Base-by-base conservation (phyloP, 1,139 yeast genomes). In the Suhomyces taliae region DNA sequence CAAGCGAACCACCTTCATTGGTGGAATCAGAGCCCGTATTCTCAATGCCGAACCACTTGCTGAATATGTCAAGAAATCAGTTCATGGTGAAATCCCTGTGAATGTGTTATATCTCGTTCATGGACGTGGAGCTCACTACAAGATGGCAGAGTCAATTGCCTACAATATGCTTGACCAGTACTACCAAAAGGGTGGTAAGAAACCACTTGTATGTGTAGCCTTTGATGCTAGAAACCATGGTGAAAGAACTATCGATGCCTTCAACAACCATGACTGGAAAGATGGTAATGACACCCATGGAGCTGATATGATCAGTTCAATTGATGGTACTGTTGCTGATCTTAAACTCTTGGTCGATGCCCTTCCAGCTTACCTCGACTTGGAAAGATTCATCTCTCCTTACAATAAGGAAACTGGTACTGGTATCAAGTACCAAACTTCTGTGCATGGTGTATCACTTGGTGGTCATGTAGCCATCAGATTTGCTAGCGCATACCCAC, bases 161-260 rank as follows among this genome's bases (percentile, higher is more conserved):
- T 60, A 64, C 49, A 56, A 54, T 14, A 54, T 68, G 1, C 57
- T 70, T 27, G 53, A 61, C n/a, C 64, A 64, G 40, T 66, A 62
- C 53, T 59, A 67, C 41, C 53, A 58, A 26, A 58, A 59, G 43
- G 44, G 46, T 2, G 49, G 51, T 0, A 46, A 57, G 31, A 47
- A 57, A 29, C 55, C 56, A 27, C 58, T 79, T 40, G 65, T 82
- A 34, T 76, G 81, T 41, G 77, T 81, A 10, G 69, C 83, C 0
- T 81, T 81, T 59, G 90, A 85, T 55, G 65, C 68, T 46, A 70
- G 85, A 48, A 84, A 85, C 62, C 90, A 85, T 56, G 90, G 90
- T 1, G 62, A 61, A 35, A 64, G 90, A 37, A 43, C 58, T 8
- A 60, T 80, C 2, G 69, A 73, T 43, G 55, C 51, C 1, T 35